phyloP scores from a whole-genome alignment of 2,329 filamentous ascomycete species.

The Microdochium paspali region DNA sequence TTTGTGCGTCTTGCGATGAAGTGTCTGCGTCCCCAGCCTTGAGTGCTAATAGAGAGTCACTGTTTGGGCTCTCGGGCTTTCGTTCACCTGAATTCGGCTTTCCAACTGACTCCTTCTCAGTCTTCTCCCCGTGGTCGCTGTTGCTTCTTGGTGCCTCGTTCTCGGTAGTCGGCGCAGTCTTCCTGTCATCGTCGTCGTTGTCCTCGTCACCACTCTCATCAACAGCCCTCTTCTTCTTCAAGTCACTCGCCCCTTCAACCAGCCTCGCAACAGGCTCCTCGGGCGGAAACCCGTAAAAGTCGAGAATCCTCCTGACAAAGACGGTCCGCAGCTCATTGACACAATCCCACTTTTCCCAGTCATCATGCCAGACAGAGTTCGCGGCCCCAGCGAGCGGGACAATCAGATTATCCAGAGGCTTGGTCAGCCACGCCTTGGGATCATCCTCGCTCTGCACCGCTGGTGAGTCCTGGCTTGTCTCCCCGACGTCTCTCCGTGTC shows the following conservation, averaged over 20 bases:
- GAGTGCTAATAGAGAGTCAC: too few relatives aligned
- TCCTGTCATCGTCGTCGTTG: background rate
- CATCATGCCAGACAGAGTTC: slow-evolving; percentile 18
- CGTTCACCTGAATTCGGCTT: too few relatives aligned
- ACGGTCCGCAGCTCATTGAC: background rate
- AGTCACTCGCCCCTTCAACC: background rate
- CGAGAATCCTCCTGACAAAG: background rate
- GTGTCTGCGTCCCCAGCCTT: too few relatives aligned
- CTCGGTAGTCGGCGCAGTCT: background rate
- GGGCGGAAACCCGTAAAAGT: background rate
- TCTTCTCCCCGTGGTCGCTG: too few relatives aligned
- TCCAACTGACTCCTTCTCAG: too few relatives aligned
- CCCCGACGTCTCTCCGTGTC: background rate
- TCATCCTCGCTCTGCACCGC: background rate
- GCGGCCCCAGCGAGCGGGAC: slow-evolving; percentile 15
- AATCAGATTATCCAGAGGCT: slow-evolving; percentile 10
- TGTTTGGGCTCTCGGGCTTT: too few relatives aligned
- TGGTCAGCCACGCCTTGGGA: slow-evolving; percentile 3
- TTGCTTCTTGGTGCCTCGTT: background rate
- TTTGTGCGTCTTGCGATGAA: too few relatives aligned
- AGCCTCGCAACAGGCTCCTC: slow-evolving; percentile 1
- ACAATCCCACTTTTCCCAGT: slow-evolving; percentile 16
- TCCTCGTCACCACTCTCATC: background rate
- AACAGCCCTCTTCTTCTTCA: background rate
- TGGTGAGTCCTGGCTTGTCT: background rate